A percentile compares a stretch with the other conserved stretches of the same genome.
Conservation (phyloP, 495 filamentous ascomycete genomes). For the Xanthoparmelia taractica region DNA sequence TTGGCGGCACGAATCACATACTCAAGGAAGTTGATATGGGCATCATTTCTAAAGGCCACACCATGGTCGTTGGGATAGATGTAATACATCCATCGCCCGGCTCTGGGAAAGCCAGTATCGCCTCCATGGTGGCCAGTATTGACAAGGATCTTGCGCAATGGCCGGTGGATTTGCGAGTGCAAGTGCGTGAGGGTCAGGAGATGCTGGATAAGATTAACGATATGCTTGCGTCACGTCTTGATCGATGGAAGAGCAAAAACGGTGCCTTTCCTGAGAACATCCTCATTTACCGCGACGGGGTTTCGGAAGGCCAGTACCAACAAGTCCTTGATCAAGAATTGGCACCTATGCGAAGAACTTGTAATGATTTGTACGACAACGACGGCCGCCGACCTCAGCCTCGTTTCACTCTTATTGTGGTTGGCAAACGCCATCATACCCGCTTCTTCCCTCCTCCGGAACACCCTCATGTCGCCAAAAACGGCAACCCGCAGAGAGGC, state of each 20-base stretch:
- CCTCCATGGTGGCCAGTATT: slow-evolving; percentile 64
- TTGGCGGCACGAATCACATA: slow-evolving; percentile 69
- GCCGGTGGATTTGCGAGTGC: slow-evolving; percentile 55
- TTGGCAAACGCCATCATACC: slow-evolving; percentile 84
- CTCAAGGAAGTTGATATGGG: slow-evolving; percentile 58
- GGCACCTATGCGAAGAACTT: slow-evolving; percentile 52
- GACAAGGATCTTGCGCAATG: slow-evolving; percentile 59
- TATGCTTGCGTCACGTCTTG: slow-evolving; percentile 54
- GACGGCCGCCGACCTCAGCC: slow-evolving; percentile 43
- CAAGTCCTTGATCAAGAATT: slow-evolving; percentile 51
- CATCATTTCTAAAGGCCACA: slow-evolving; percentile 61
- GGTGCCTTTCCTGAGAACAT: slow-evolving; percentile 58
- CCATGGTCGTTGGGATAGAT: slow-evolving; percentile 82
- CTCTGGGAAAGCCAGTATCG: too few species aligned
- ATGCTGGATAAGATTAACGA: slow-evolving; percentile 48
- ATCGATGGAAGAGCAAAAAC: slow-evolving; percentile 48
- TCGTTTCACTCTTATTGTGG: slow-evolving; percentile 38
- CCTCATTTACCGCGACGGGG: slow-evolving; percentile 84
- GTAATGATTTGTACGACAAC: slow-evolving; percentile 46
- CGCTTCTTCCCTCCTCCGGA: slow-evolving; percentile 63
- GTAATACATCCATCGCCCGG: slow-evolving; percentile 84
- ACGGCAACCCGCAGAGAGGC: slow-evolving; percentile 63
- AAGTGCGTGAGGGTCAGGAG: slow-evolving; percentile 49
- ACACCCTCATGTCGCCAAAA: slow-evolving; percentile 39
- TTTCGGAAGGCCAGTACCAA: slow-evolving; percentile 77